Conservation (phyloP, 441 rosid species). For the Gossypium laxum region DNA sequence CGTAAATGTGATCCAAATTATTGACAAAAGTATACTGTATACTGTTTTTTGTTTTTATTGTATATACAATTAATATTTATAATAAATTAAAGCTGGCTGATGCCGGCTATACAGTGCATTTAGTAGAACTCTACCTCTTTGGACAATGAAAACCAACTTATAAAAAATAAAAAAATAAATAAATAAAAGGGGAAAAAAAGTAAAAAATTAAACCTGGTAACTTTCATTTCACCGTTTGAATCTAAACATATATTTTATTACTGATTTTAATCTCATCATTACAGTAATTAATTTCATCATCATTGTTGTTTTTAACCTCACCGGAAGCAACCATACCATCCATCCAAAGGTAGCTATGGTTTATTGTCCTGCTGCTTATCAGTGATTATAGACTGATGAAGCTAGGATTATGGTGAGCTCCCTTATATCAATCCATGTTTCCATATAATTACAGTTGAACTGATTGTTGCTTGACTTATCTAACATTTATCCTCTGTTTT, state of each 20-base stretch:
- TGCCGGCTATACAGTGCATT: not conserved
- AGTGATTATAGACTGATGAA: not conserved
- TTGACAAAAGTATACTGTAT: not conserved
- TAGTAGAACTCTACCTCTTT: not conserved
- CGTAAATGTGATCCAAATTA: not conserved
- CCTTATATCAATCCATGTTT: not conserved
- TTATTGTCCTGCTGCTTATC: too few relatives aligned
- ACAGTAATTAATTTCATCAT: too few relatives aligned
- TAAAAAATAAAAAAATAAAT: not conserved
- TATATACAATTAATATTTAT: not conserved
- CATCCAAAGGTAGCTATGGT: too few relatives aligned
- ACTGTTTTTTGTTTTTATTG: not conserved
- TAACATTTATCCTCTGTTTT: not conserved
- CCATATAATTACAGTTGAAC: not conserved
- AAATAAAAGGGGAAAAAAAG: too few relatives aligned
- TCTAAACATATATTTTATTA: too few relatives aligned
- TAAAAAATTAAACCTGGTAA: not conserved
- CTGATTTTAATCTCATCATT: too few relatives aligned
- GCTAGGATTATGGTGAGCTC: not conserved
- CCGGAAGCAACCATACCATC: too few relatives aligned
- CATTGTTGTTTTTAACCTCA: too few relatives aligned
- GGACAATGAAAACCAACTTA: not conserved
- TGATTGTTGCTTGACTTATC: not conserved
- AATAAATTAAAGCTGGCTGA: not conserved
- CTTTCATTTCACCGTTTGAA: not conserved